These are phyloP conservation scores for Cicer yamashitae DNA, from an alignment of 306 rosid species.

Conservation along the genomic window DNA sequence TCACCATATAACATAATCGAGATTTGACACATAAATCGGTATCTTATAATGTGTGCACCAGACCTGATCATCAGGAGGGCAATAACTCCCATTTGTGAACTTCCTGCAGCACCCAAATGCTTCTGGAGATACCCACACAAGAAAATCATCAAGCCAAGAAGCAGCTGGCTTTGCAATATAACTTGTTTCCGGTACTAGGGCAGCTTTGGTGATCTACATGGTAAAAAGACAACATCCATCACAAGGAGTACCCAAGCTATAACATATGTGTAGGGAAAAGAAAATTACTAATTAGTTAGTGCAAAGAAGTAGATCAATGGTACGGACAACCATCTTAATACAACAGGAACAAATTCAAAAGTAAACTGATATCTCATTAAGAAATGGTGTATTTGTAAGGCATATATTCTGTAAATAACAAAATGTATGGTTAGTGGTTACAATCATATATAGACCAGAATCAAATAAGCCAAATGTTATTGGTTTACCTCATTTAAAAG, in stretches of 20 bases:
- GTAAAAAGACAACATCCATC: conserved; percentile 38
- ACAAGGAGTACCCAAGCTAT: conserved; percentile 1
- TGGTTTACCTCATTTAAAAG: conserved; percentile 83
- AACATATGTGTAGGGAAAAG: not conserved
- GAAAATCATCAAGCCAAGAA: conserved; percentile 99
- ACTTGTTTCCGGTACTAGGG: conserved; percentile 81
- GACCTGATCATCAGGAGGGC: conserved; percentile 99
- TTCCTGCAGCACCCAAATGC: conserved; percentile 99
- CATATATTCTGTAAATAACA: conserved; percentile 33
- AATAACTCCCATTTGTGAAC: conserved; percentile 82
- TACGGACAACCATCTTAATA: conserved; percentile 25
- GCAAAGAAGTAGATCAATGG: conserved; percentile 34
- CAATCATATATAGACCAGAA: conserved; percentile 28
- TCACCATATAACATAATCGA: not conserved
- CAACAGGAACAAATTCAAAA: conserved; percentile 25
- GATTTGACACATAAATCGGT: conserved; percentile 19
- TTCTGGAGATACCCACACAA: conserved; percentile 98
- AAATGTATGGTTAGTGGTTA: conserved; percentile 14
- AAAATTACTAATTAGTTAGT: conserved; percentile 26
- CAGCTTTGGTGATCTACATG: conserved; percentile 78
- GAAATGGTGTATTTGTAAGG: conserved; percentile 28
- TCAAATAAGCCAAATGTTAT: conserved; percentile 35
- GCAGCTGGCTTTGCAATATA: conserved; percentile 99
- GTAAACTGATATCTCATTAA: conserved; percentile 26
- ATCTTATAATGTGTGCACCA: conserved; percentile 32